phyloP scores from a whole-genome alignment of 352 stramenopile genomes.

The Phytophthora tentaculata region DNA sequence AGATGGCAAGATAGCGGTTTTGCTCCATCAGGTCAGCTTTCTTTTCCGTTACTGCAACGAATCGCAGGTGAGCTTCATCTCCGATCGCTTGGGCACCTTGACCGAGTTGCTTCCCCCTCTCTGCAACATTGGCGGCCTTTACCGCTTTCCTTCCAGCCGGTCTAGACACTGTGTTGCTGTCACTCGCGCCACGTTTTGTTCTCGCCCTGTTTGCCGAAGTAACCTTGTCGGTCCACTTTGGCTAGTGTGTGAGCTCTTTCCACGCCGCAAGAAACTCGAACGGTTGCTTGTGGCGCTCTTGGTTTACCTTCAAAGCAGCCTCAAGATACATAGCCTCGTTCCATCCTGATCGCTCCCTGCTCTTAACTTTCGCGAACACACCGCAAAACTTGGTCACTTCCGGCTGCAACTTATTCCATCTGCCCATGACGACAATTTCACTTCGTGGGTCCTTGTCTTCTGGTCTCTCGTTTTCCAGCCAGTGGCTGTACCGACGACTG shows the following conservation, averaged over 20 bases:
- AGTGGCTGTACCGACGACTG: no score
- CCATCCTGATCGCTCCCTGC: no score
- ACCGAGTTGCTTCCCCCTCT: not conserved
- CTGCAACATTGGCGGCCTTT: not conserved
- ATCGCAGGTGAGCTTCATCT: not conserved
- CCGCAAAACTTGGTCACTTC: no score
- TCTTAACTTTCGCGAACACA: no score
- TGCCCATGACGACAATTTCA: no score
- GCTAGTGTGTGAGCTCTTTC: constrained; percentile 17
- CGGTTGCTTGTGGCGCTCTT: constrained; percentile 8
- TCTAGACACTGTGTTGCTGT: constrained; percentile 2
- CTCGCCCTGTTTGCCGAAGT: not conserved
- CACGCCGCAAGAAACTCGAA: constrained; percentile 22
- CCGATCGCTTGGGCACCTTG: not conserved
- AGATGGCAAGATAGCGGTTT: constrained; percentile 3
- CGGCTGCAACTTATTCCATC: no score
- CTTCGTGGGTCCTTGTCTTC: no score
- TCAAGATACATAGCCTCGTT: constrained; percentile 13
- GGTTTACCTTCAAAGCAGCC: constrained; percentile 3
- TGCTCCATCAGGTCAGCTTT: constrained; percentile 12
- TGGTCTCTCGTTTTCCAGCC: no score
- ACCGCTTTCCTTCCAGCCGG: not conserved
- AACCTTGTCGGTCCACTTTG: constrained; percentile 3
- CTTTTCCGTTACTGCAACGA: constrained; percentile 2
- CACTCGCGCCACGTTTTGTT: not conserved